phyloP scores from a whole-genome alignment of 2,329 filamentous ascomycete genomes.

The Fusarium veterinarium region DNA sequence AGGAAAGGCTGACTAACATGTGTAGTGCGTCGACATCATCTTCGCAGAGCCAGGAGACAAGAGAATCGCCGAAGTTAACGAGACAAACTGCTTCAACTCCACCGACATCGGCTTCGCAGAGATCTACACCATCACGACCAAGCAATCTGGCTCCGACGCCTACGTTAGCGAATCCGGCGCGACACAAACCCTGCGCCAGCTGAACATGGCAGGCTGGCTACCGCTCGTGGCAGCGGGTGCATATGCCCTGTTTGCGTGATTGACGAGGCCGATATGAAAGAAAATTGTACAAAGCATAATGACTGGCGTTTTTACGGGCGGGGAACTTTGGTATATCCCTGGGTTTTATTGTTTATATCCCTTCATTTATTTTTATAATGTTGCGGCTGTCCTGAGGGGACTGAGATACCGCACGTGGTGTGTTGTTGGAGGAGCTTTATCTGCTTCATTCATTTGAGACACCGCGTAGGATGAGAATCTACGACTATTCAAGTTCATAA shows the following conservation, averaged over 20 bases:
- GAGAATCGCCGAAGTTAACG: constrained; percentile 76
- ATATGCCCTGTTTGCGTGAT: constrained; percentile 52
- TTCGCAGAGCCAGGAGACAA: constrained; percentile 82
- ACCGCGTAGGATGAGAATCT: neutral
- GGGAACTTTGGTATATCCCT: constrained; percentile 28
- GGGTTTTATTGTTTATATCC: constrained; percentile 5
- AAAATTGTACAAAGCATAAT: constrained; percentile 42
- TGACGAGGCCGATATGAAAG: neutral
- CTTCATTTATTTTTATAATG: constrained; percentile 1
- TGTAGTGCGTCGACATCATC: constrained; percentile 91
- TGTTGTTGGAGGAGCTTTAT: constrained; percentile 41
- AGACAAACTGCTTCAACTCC: constrained; percentile 90
- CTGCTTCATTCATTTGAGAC: constrained; percentile 16
- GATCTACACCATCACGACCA: constrained; percentile 76
- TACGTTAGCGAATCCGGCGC: constrained; percentile 48
- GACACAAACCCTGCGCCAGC: constrained; percentile 22
- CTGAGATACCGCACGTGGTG: constrained; percentile 23
- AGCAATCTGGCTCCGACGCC: constrained; percentile 52
- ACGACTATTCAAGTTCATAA: neutral
- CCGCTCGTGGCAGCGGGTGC: constrained; percentile 54
- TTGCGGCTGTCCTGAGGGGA: neutral
- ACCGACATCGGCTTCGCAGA: constrained; percentile 79
- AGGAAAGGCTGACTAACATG: constrained; percentile 6
- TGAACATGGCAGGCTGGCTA: constrained; percentile 54
- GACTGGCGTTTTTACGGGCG: constrained; percentile 39